Conservation (phyloP, 2,329 filamentous ascomycete genomes). For the Ophiostoma ulmi region DNA sequence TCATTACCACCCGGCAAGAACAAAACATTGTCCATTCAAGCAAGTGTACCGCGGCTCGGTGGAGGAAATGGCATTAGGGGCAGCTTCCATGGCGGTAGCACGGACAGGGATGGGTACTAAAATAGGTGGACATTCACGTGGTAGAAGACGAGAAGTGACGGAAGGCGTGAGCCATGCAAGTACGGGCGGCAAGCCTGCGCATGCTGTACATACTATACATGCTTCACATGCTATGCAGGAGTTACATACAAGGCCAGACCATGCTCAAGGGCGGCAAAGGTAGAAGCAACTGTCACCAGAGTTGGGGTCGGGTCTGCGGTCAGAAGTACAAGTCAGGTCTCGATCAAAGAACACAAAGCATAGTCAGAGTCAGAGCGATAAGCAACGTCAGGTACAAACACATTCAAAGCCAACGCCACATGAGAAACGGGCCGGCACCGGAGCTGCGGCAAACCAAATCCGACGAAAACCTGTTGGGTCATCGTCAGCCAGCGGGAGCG, state of each 20-base stretch:
- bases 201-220: neutral
- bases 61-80: slow-evolving; percentile 30
- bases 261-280: neutral
- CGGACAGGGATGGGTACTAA: slow-evolving; percentile 16
- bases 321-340: neutral
- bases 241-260: neutral
- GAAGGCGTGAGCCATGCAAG: neutral
- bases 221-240: neutral
- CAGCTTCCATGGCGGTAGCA: slow-evolving; percentile 29
- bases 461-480: slow-evolving; percentile 7
- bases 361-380: neutral
- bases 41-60: neutral
- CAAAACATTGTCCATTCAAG: neutral
- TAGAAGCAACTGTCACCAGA: neutral
- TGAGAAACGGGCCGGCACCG: slow-evolving; percentile 25
- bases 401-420: neutral
- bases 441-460: slow-evolving; percentile 21
- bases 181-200: neutral
- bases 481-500: neutral
- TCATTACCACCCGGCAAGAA: neutral
- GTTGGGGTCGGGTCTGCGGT: neutral
- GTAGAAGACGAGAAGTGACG: neutral
- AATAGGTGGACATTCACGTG: neutral
- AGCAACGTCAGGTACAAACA: neutral
- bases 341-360: neutral